Evolutionary conservation across 1,139 yeast genomes (phyloP).

Genomic region (Pichia kudriavzevii): DNA sequence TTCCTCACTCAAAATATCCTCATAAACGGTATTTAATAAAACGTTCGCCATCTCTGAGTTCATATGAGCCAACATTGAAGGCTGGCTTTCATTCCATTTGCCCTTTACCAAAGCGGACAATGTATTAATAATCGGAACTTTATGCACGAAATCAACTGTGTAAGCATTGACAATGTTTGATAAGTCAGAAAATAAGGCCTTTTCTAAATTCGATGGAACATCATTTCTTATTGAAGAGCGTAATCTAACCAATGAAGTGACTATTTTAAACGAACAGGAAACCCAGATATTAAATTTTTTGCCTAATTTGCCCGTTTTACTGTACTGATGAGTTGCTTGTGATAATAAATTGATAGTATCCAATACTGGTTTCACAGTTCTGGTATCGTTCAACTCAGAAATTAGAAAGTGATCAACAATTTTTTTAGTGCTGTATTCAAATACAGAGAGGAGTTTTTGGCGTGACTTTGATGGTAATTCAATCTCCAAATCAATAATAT

Average conservation of each 20-base stretch:
- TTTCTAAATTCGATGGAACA: constrained; percentile 60
- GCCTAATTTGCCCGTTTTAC: constrained; percentile 2
- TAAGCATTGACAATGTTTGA: constrained; percentile 57
- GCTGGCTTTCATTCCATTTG: constrained; percentile 52
- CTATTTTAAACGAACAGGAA: constrained; percentile 34
- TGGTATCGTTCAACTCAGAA: constrained; percentile 40
- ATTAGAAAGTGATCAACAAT: constrained; percentile 53
- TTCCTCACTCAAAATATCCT: constrained; percentile 54
- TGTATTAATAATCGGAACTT: constrained; percentile 48
- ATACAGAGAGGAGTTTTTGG: constrained; percentile 42
- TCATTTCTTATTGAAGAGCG: constrained; percentile 41
- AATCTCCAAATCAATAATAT: constrained; percentile 47
- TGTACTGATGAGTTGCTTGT: not conserved
- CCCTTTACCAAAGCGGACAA: constrained; percentile 58
- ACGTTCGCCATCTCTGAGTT: constrained; percentile 57
- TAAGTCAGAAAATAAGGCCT: constrained; percentile 45
- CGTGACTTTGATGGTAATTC: constrained; percentile 41
- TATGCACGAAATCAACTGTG: constrained; percentile 39
- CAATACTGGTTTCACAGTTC: constrained; percentile 53
- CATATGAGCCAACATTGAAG: constrained; percentile 75
- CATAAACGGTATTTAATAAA: constrained; percentile 49
- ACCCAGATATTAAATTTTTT: constrained; percentile 33
- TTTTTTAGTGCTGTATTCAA: constrained; percentile 42
- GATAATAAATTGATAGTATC: constrained; percentile 44
- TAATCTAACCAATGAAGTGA: constrained; percentile 42